Base-by-base conservation (phyloP, 2,329 filamentous ascomycete species). In the Apiospora pterosperma region DNA sequence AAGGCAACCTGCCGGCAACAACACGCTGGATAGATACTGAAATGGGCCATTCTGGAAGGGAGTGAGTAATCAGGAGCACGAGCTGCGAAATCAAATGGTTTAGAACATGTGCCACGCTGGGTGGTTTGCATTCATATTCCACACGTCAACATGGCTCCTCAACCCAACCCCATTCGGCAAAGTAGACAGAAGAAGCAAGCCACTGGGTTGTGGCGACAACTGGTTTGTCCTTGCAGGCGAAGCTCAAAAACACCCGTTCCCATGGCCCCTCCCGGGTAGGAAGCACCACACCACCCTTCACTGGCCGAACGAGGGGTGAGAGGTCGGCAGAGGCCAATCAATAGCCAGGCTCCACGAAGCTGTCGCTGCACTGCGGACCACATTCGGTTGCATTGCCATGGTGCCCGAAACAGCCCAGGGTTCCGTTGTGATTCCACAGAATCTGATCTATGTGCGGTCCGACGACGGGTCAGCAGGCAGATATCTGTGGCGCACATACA, bases 401-500 rank as follows among this genome's bases (percentile, higher is more conserved):
- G 36, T 74, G 71, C 39, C 70, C 70, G 65, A 76, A 80, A 70
- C 79, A 81, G 19, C 76, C 77, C 60, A 79, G 67, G n/a, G 67
- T 67, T 5, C 79, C 79, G 48, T 80, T 69, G 8, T 71, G 70
- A 63, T 80, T 76, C 68, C 74, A 76, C 34, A 81, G 63, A 21
- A 78, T 61, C 5, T 69, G 69, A 66, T 80, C 78, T 80, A 36
- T 28, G 28, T 38, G 6, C 36, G 61, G 67, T 64, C 16, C 58
- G 38, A 64, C 59, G 21, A 38, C 42, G 59, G 2, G 19, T 28
- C 31, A 31, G 25, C 42, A 36, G 3, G 11, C 36, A 36, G 2
- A 44, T 34, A 39, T 21, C 16, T 11, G 48, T 34, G 28, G 23
- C 12, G 36, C 14, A 48, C 42, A 28, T 28, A 14, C 42, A 19